phyloP scores from a whole-genome alignment of 352 stramenopile genomes.

The Phytopythium boreale region DNA sequence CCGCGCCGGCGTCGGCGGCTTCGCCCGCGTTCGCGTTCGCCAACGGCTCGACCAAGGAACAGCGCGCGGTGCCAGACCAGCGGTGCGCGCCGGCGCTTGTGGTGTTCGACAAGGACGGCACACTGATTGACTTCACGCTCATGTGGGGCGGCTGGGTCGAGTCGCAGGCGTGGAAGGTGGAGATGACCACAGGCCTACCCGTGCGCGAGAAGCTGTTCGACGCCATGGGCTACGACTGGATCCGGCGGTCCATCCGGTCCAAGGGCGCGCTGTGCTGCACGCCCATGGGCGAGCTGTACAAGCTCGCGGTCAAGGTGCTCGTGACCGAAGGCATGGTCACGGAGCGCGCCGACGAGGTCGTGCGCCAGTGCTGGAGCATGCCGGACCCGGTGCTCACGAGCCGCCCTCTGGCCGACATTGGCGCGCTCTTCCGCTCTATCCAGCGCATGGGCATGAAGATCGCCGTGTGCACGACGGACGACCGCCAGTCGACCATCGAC shows the following conservation, averaged over 20 bases:
- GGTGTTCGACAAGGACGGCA: conserved; percentile 89
- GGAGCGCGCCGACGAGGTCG: conserved; percentile 58
- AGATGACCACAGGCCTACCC: conserved; percentile 76
- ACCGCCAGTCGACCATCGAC: conserved; percentile 72
- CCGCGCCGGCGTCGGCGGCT: neutral
- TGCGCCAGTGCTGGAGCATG: conserved; percentile 82
- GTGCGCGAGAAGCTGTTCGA: conserved; percentile 85
- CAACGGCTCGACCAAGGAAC: neutral
- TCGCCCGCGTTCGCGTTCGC: neutral
- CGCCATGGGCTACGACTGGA: conserved; percentile 88
- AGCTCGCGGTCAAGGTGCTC: conserved; percentile 73
- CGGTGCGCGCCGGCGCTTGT: conserved; percentile 70
- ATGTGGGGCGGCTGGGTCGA: conserved; percentile 89
- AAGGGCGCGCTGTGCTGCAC: conserved; percentile 83
- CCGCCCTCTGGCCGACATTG: conserved; percentile 67
- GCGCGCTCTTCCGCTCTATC: conserved; percentile 77
- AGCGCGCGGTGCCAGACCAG: conserved; percentile 15
- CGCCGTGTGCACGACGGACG: conserved; percentile 84
- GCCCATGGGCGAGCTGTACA: conserved; percentile 83
- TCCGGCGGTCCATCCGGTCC: conserved; percentile 74
- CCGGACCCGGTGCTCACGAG: conserved; percentile 73
- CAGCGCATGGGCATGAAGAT: conserved; percentile 88
- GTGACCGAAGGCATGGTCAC: conserved; percentile 65
- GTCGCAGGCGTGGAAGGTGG: conserved; percentile 79
- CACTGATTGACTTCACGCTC: conserved; percentile 89